Percentiles rank a stretch among this genome's conserved stretches.
These are phyloP conservation scores for Cryptococcus sp. DNA, from an alignment of 1,284 basidiomycete species.

Conservation along the genomic window DNA sequence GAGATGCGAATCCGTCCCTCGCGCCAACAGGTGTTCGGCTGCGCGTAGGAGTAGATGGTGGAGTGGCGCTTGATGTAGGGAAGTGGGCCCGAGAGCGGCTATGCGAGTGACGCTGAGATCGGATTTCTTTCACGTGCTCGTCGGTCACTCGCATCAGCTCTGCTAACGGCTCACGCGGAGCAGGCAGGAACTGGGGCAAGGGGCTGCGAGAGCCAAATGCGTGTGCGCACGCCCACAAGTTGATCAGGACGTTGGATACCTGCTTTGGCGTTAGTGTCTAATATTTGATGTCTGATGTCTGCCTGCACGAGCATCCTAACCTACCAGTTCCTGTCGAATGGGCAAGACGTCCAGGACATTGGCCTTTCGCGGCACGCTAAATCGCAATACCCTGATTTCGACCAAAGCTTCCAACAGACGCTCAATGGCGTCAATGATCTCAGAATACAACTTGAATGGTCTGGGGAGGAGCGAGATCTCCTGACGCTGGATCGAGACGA, in stretches of 20 bases:
- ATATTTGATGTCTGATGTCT: neutral
- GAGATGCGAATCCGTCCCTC: neutral
- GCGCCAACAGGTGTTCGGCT: neutral
- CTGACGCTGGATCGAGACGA: conserved; percentile 47
- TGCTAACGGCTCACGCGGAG: conserved; percentile 49
- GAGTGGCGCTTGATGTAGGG: neutral
- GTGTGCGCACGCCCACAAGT: conserved; percentile 54
- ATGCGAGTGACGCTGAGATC: conserved; percentile 1
- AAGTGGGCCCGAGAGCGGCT: neutral
- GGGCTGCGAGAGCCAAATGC: conserved; percentile 54
- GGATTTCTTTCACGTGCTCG: conserved; percentile 34
- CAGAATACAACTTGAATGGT: conserved; percentile 51
- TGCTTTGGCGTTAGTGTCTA: conserved; percentile 5
- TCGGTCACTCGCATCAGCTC: conserved; percentile 48
- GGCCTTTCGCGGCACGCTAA: conserved; percentile 49
- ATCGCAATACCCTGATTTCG: conserved; percentile 53
- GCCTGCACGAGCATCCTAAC: conserved; percentile 10
- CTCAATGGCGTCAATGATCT: conserved; percentile 51
- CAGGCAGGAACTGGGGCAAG: conserved; percentile 56
- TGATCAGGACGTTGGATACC: conserved; percentile 53
- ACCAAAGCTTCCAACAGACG: conserved; percentile 50
- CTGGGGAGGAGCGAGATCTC: conserved; percentile 56
- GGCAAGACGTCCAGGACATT: conserved; percentile 56
- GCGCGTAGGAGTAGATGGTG: neutral
- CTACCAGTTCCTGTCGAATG: conserved; percentile 54